phyloP scores from a whole-genome alignment of 2,329 filamentous ascomycete species.

The Dactylellina parvicollis region DNA sequence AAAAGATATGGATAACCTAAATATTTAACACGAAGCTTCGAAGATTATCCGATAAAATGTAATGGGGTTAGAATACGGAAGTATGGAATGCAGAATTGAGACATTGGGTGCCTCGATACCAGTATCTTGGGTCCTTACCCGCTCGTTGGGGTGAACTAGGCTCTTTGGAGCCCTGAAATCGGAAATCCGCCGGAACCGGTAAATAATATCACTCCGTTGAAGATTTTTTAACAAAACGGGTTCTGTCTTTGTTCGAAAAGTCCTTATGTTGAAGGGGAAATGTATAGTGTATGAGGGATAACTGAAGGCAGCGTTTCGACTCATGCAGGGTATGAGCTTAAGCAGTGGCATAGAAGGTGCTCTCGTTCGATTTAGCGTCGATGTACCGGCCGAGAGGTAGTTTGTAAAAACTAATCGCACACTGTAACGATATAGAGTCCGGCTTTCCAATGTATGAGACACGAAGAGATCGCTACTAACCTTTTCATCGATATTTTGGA shows the following conservation, averaged over 20 bases:
- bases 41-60: too few species aligned
- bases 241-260: neutral
- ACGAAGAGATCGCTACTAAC: neutral
- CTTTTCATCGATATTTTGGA: neutral
- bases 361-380: too few species aligned
- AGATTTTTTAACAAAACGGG: neutral
- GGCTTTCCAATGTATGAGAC: neutral
- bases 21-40: too few species aligned
- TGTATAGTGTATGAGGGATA: too few species aligned
- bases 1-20: too few species aligned
- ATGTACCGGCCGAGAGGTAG: too few species aligned
- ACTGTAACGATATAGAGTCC: too few species aligned
- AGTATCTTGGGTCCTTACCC: conserved; percentile 28
- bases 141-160: conserved; percentile 21
- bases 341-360: too few species aligned
- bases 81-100: conserved; percentile 24
- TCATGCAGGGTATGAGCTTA: too few species aligned
- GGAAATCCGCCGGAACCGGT: conserved; percentile 25
- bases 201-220: conserved; percentile 4
- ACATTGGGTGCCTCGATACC: conserved; percentile 42
- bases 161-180: conserved; percentile 5
- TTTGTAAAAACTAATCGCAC: neutral
- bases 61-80: too few species aligned
- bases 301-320: too few species aligned
- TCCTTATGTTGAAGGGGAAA: too few species aligned